Base-by-base conservation (phyloP, 768 basidiomycete genomes). In the Russula vinacea region DNA sequence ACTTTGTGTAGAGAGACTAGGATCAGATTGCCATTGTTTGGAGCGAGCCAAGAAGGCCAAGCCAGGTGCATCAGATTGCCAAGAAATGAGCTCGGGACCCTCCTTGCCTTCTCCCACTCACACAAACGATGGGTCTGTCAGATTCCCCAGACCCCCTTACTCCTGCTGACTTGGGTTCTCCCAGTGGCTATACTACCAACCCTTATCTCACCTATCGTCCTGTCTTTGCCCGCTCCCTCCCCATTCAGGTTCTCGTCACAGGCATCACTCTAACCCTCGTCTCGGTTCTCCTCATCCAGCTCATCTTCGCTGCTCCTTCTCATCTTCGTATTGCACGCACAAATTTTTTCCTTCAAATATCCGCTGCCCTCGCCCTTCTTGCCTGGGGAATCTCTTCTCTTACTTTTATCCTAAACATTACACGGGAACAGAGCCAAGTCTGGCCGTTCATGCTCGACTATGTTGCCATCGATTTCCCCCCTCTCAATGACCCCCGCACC, bases 381-480 rank as follows among this genome's bases (percentile, higher is more conserved):
- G 81, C 89, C 40, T 89, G 88, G 17, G 81, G 89, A 59, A 81
- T 87, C 53, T 89, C 91, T 10, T 92, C 89, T 1, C 78, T 95
- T 53, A 83, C 86, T 71, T 83, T 94, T 68, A 81, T 96, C 22
- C 79, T 96, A 7, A 77, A 81, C 2, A 77, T 82, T 0, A 78
- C 87, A 1, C 74, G 82, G 3, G 70, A 77, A 2, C 84, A 89
- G 71, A 92, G 89, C 69, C 79, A 83, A 67, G 77, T 78, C 47
- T 97, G 94, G 94, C 95, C 97, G 0, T 99, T 94, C 74, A 96
- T 97, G 91, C 84, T 98, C 45, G 89, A 88, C 70, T 99, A 97
- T 71, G 81, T 98, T 60, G 86, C 92, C 8, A 84, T 95, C 42
- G 80, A 85, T 65, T 85, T 94, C 0, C 91, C 92, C 5, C 85